Conservation (phyloP, 441 rosid species). For the Erysimum cheiri region DNA sequence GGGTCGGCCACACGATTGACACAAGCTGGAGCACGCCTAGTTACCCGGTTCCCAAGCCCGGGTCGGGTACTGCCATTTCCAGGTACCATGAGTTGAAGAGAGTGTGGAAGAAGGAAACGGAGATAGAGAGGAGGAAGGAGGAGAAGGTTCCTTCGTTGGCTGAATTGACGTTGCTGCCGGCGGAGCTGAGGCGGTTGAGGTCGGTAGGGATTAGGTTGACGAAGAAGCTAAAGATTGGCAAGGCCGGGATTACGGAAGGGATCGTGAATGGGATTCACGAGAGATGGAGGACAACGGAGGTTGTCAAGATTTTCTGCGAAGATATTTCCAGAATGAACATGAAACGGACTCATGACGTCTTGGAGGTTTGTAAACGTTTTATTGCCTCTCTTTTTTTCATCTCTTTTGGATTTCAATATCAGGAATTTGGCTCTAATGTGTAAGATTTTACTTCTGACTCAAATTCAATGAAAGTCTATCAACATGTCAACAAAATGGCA, state of each 20-base stretch:
- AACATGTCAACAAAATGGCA: not conserved
- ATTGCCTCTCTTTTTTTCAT: not conserved
- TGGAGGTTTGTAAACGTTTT: constrained; percentile 67
- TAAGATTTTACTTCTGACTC: not conserved
- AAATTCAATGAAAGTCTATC: not conserved
- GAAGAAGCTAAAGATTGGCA: constrained; percentile 84
- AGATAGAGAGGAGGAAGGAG: constrained; percentile 48
- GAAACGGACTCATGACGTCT: constrained; percentile 95
- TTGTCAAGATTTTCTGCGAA: constrained; percentile 87
- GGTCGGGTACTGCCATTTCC: constrained; percentile 67
- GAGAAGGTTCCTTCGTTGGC: constrained; percentile 79
- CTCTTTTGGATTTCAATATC: constrained; percentile 1
- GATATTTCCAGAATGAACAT: constrained; percentile 83
- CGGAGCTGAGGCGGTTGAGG: constrained; percentile 74
- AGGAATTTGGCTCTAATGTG: not conserved
- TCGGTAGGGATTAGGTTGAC: constrained; percentile 67
- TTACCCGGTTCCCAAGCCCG: constrained; percentile 82
- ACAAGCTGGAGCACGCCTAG: constrained; percentile 98
- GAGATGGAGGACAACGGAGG: constrained; percentile 88
- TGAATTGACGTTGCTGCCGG: constrained; percentile 62
- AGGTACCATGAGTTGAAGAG: constrained; percentile 68
- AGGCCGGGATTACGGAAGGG: constrained; percentile 96
- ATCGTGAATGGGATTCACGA: constrained; percentile 97
- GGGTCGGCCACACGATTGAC: constrained; percentile 93
- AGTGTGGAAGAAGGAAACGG: constrained; percentile 47